A percentile compares a stretch with the other conserved stretches of the same genome.
These are phyloP conservation scores for Yamagishiella unicocca DNA, from an alignment of 139 green algal genomes.

Conservation along the genomic window DNA sequence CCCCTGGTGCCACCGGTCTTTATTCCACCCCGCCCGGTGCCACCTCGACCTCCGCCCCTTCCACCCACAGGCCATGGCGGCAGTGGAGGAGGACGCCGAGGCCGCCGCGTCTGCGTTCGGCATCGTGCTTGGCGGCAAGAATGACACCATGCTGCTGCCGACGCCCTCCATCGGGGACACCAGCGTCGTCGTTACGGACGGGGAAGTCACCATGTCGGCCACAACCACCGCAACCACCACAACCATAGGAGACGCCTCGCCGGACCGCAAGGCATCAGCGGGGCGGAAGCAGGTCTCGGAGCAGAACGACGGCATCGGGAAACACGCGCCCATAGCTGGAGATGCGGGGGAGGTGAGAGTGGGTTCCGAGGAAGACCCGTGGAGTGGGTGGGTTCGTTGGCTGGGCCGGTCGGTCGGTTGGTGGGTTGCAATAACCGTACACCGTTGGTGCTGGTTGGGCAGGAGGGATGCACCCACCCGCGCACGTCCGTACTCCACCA, in stretches of 20 bases:
- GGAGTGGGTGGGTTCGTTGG: no score
- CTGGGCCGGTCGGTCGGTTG: no score
- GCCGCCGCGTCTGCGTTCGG: neutral
- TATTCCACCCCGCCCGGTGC: no score
- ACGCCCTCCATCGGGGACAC: neutral
- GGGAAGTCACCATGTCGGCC: neutral
- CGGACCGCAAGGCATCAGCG: neutral
- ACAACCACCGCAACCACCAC: neutral
- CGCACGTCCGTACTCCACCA: no score
- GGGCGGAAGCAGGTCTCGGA: neutral
- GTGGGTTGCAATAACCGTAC: no score
- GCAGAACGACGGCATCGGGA: constrained; percentile 3
- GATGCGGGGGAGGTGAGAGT: constrained; percentile 26
- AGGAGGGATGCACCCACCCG: no score
- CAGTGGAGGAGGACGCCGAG: constrained; percentile 53
- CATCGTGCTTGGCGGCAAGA: neutral
- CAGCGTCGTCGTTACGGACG: neutral
- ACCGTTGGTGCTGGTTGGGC: no score
- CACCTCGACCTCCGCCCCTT: no score
- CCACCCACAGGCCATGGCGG: constrained; percentile 70
- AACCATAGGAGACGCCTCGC: neutral
- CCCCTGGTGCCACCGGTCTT: no score
- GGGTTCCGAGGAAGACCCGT: no score
- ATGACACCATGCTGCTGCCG: neutral
- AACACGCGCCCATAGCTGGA: constrained; percentile 26